Conservation (phyloP, 768 basidiomycete genomes). For the Trametopsis cervina region DNA sequence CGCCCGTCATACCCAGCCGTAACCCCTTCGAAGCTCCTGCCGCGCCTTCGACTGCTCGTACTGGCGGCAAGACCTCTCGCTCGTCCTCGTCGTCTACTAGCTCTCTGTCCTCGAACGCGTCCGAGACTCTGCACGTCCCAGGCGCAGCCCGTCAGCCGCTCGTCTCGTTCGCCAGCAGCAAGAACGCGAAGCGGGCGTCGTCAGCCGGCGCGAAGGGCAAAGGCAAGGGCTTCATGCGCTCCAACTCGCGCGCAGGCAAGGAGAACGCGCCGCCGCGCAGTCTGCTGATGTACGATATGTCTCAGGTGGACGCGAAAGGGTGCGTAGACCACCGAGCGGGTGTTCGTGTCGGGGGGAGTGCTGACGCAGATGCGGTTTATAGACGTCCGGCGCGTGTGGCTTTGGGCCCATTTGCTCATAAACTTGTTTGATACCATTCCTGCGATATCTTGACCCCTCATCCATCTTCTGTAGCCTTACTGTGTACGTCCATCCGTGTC, state of each 20-base stretch:
- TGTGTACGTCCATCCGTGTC: too few relatives aligned
- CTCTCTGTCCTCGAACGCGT: background rate
- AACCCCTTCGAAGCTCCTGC: background rate
- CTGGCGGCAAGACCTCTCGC: too few relatives aligned
- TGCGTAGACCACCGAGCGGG: too few relatives aligned
- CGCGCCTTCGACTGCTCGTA: background rate
- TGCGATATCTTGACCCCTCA: too few relatives aligned
- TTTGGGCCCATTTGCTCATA: too few relatives aligned
- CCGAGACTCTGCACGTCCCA: background rate
- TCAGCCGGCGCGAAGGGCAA: background rate
- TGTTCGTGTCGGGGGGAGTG: too few relatives aligned
- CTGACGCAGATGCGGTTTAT: too few relatives aligned
- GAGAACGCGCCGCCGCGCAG: background rate
- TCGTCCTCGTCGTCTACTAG: background rate
- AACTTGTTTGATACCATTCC: too few relatives aligned
- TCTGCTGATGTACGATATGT: background rate
- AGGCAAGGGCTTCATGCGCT: background rate
- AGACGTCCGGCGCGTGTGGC: too few relatives aligned
- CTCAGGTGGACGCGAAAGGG: background rate
- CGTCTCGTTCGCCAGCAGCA: background rate
- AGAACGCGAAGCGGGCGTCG: background rate
- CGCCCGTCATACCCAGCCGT: conserved; percentile 3
- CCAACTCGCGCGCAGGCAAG: background rate
- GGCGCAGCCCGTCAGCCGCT: background rate
- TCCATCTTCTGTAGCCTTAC: too few relatives aligned